These are phyloP conservation scores for Rhinocladiella similis DNA, from an alignment of 2,329 filamentous ascomycete species.

Conservation along the genomic window DNA sequence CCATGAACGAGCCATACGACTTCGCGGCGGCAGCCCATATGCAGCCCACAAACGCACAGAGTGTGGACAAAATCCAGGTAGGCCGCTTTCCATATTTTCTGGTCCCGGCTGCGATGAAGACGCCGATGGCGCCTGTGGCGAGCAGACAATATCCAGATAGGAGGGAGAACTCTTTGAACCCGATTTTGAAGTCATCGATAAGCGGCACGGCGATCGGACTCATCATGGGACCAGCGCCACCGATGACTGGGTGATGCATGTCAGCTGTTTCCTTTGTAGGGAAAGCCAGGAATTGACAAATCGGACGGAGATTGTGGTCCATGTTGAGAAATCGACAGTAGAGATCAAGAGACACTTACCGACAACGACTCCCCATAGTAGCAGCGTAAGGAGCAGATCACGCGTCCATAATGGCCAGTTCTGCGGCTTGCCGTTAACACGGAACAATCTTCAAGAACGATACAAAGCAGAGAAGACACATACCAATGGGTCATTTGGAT, in stretches of 20 bases:
- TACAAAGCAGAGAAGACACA: too few species aligned
- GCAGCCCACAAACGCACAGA: not conserved
- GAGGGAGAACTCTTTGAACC: not conserved
- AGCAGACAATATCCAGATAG: not conserved
- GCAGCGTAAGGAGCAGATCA: not conserved
- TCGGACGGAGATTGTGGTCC: too few species aligned
- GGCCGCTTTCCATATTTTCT: constrained; percentile 13
- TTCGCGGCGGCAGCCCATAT: not conserved
- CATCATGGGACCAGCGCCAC: not conserved
- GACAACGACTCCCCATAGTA: not conserved
- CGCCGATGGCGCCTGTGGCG: not conserved
- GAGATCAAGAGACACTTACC: too few species aligned
- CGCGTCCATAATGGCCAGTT: not conserved
- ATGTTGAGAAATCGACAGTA: not conserved
- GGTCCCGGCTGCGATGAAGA: not conserved
- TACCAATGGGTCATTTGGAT: not conserved
- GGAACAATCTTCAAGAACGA: too few species aligned
- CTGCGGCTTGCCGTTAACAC: too few species aligned
- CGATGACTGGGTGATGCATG: not conserved
- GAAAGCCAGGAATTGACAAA: not conserved
- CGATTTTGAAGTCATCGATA: not conserved
- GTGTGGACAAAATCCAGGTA: not conserved
- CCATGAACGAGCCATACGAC: not conserved
- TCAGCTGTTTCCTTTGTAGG: too few species aligned
- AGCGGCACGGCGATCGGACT: constrained; percentile 37